Base-by-base conservation (phyloP, 2,329 filamentous ascomycete genomes). In the Xylariaceae sp. region DNA sequence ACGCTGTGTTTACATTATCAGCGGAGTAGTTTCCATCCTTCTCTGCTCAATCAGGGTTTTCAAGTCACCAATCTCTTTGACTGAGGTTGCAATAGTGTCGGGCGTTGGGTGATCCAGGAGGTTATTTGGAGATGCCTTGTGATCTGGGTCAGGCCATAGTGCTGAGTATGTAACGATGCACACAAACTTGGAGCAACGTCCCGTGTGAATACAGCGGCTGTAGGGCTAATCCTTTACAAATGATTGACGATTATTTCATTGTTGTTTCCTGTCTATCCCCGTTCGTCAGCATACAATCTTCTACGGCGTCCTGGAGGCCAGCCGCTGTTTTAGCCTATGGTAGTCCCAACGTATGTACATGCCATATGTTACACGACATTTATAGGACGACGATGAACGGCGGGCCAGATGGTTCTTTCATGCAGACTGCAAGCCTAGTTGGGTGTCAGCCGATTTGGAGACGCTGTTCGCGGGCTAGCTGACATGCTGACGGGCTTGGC, bases 291-390 rank as follows among this genome's bases (percentile, higher is more conserved):
- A 43, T 29, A 18, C 37, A 49, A 37, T 43, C 30, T 42, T 18
- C 15, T 21, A 29, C 26, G 50, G 50, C 15, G 36, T 45, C 4
- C 15, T 6, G 30, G 37, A 27, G 32, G 39, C 55, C 36, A 33
- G 27, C n/a, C 29, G 24, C 47, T 51, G 49, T 43, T 58, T 58
- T 56, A 53, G 53, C 44, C 53, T 55, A 48, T 56, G 53, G 46
- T 48, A 27, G 37, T 46, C 39, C 45, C 51, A 48, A 30, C 37
- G 23, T 33, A n/a, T n/a, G 27, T 36, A 20, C 16, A 5, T 47
- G 42, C 46, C 40, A 50, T 26, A 39, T 41, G 49, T 56, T 56
- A 51, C 53, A 53, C 49, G 42, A 43, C 56, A 50, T 46, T 39
- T 35, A n/a, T n/a, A 15, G 24, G 48, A 46, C 18, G 23, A 32